A percentile compares a stretch with the other conserved stretches of the same genome.
Evolutionary conservation across 257 asterid genomes (phyloP).

Genomic region (Petrea volubilis): DNA sequence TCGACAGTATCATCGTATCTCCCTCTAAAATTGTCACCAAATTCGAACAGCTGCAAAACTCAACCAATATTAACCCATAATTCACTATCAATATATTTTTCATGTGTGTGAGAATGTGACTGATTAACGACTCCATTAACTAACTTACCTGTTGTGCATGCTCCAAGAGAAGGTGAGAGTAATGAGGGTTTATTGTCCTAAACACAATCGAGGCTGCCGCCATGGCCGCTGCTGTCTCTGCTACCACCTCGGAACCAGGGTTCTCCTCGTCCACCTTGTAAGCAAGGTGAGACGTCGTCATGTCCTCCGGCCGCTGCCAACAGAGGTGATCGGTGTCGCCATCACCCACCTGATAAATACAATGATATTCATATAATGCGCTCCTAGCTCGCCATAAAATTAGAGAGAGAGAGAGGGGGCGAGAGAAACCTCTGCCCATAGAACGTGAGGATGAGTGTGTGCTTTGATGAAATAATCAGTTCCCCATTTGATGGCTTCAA

Average conservation of each 20-base stretch:
- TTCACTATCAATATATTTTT: neutral
- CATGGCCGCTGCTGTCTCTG: slow-evolving; percentile 85
- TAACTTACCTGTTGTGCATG: slow-evolving; percentile 65
- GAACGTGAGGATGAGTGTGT: slow-evolving; percentile 55
- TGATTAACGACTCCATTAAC: neutral
- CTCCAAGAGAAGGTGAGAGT: slow-evolving; percentile 58
- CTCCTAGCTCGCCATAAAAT: neutral
- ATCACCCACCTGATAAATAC: slow-evolving; percentile 62
- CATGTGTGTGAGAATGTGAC: too few species aligned
- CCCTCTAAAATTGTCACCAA: slow-evolving; percentile 76
- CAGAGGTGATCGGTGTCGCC: slow-evolving; percentile 82
- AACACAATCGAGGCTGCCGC: slow-evolving; percentile 82
- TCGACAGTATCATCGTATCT: slow-evolving; percentile 64
- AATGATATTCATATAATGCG: neutral
- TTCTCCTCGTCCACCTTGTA: slow-evolving; percentile 67
- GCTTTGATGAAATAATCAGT: slow-evolving; percentile 79
- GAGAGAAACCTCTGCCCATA: slow-evolving; percentile 59
- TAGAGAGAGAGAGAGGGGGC: neutral
- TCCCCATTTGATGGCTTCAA: slow-evolving; percentile 82
- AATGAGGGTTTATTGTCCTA: slow-evolving; percentile 48
- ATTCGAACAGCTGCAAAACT: slow-evolving; percentile 76
- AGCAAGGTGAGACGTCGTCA: slow-evolving; percentile 77
- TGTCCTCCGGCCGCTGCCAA: slow-evolving; percentile 91
- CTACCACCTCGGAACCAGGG: slow-evolving; percentile 80
- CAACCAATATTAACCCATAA: neutral